phyloP scores from a whole-genome alignment of 23 red algal species.

The Gracilaria domingensis region DNA sequence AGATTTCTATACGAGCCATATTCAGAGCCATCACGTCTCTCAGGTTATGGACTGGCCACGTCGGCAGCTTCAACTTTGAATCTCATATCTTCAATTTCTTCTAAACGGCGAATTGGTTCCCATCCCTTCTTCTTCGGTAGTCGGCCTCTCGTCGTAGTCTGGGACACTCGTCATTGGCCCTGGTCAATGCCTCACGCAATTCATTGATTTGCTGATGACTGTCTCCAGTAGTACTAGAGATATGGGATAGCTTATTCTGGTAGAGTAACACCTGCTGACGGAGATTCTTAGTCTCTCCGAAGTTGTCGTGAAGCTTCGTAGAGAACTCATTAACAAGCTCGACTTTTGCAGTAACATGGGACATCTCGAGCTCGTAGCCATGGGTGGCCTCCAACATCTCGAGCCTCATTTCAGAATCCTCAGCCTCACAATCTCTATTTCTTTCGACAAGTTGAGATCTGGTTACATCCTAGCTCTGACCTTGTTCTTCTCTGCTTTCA shows the following conservation, averaged over 20 bases:
- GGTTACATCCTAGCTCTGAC: conserved; percentile 15
- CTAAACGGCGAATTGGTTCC: conserved; percentile 53
- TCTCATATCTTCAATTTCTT: conserved; percentile 60
- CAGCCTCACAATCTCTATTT: conserved; percentile 35
- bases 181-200: conserved; percentile 59
- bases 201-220: conserved; percentile 68
- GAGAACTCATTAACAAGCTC: conserved; percentile 71
- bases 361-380: conserved; percentile 58
- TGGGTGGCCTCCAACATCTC: conserved; percentile 46
- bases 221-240: conserved; percentile 51
- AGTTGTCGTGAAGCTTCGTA: conserved; percentile 71
- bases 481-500: not conserved
- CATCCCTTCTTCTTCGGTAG: conserved; percentile 52
- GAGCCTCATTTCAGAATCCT: conserved; percentile 39
- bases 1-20: conserved; percentile 41
- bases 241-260: conserved; percentile 64
- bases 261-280: conserved; percentile 62
- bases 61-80: conserved; percentile 37
- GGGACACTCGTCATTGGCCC: conserved; percentile 63
- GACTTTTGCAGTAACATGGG: conserved; percentile 53
- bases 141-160: conserved; percentile 64
- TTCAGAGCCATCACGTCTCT: conserved; percentile 43
- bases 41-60: conserved; percentile 31
- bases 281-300: conserved; percentile 57
- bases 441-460: conserved; percentile 41